Base-by-base conservation (phyloP, 495 filamentous ascomycete species). In the Xylaria acuta region DNA sequence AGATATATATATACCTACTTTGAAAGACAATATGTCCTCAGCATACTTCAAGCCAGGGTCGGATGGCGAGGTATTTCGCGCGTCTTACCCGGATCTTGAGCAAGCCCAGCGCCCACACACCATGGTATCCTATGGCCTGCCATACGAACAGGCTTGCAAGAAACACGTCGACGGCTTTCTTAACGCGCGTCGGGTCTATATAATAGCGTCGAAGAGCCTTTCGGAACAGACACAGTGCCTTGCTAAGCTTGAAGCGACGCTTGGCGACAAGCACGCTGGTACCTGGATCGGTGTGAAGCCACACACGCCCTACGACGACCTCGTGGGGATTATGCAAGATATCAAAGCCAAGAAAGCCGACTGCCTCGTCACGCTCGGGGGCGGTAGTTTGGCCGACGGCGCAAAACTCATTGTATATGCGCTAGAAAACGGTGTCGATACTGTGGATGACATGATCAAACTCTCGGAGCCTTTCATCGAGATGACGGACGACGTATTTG, bases 181-280 rank as follows among this genome's bases (percentile, higher is more conserved):
- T 73, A 40, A 85, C 7, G 87, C 87, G 41, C 81, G 78, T 20
- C 81, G 84, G 51, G 80, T 89, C 51, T 91, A 91, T 74, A 81
- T 92, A 54, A 87, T 92, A 22, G 86, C 86, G 38, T 92, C 90
- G 0, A 81, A 78, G n/a, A 86, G 89, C 16, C 82, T 92, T 66
- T 82, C 80, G 22, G 5, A 27, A 27, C 88, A 87, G 66, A 91
- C 89, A 0, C 81, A 87, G 64, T 76, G 76, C 3, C 79, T 92
- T 1, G 78, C 82, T 0, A 71, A 75, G 7, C 79, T 92, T 38
- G 75, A 81, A 20, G 49, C 75, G 4, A 83, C 86, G 0, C 71
- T 92, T 22, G 80, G 81, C 4, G 79, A 84, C 47, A 82, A 86
- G 34, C 77, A 87, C 43, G 87, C 85, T 14, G 89, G 89, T 8